Conservation (phyloP, 2,329 filamentous ascomycete species). For the Penicillium italicum region DNA sequence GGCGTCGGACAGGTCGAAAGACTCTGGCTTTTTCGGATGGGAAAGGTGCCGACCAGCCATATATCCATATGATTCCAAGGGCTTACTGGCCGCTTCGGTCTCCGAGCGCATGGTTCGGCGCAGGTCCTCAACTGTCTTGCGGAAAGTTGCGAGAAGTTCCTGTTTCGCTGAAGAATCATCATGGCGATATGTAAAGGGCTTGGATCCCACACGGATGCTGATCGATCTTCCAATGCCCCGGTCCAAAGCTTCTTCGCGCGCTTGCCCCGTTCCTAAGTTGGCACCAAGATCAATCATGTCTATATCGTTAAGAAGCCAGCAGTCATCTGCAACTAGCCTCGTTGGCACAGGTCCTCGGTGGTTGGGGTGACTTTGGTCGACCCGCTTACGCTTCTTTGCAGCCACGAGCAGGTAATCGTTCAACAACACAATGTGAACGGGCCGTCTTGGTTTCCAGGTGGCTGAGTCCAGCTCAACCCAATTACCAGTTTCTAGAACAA, state of each 20-base stretch:
- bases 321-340: slow-evolving; percentile 88
- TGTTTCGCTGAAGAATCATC: slow-evolving; percentile 79
- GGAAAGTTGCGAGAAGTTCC: slow-evolving; percentile 78
- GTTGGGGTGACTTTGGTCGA: slow-evolving; percentile 57
- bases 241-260: slow-evolving; percentile 48
- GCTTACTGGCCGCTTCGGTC: slow-evolving; percentile 79
- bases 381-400: slow-evolving; percentile 85
- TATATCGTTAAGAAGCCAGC: slow-evolving; percentile 89
- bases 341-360: slow-evolving; percentile 50
- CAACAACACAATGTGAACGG: slow-evolving; percentile 86
- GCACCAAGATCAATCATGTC: slow-evolving; percentile 82
- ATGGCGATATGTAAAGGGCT: slow-evolving; percentile 91
- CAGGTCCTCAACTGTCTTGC: slow-evolving; percentile 88
- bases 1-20: slow-evolving; percentile 73
- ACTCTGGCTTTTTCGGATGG: slow-evolving; percentile 68
- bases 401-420: slow-evolving; percentile 94
- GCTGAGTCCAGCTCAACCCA: slow-evolving; percentile 98
- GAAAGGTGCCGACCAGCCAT: slow-evolving; percentile 75
- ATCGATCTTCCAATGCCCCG: slow-evolving; percentile 73
- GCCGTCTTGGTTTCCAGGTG: slow-evolving; percentile 87
- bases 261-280: slow-evolving; percentile 37
- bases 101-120: slow-evolving; percentile 81
- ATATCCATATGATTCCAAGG: slow-evolving; percentile 80
- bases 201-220: slow-evolving; percentile 82
- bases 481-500: slow-evolving; percentile 83